A percentile compares a stretch with the other conserved stretches of the same genome.
Conservation (phyloP, 768 basidiomycete genomes). For the Kockovaella imperatae region DNA sequence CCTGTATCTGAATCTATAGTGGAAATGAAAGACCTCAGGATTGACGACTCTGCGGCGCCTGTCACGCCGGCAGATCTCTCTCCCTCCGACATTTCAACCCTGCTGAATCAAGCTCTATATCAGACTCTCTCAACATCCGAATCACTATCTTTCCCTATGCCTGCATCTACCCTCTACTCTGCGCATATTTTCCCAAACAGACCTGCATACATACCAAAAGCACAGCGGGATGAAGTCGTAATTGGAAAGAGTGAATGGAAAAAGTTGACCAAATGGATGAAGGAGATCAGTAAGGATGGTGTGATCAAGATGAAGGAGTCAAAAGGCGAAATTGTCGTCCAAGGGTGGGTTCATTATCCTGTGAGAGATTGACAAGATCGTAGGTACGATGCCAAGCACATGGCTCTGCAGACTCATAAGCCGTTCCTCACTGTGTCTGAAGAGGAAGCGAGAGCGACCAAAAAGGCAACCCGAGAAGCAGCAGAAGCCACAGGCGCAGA, state of each 20-base stretch:
- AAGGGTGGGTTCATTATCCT: conserved; percentile 42
- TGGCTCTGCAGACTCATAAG: conserved; percentile 53
- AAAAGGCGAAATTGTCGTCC: conserved; percentile 32
- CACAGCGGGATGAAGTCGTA: conserved; percentile 36
- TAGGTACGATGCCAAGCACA: conserved; percentile 54
- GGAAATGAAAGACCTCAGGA: conserved; percentile 1
- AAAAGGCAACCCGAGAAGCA: conserved; percentile 54
- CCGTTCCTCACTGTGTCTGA: conserved; percentile 59
- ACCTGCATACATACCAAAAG: conserved; percentile 56
- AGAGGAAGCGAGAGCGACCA: conserved; percentile 58
- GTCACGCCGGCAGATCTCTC: background rate
- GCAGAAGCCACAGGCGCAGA: conserved; percentile 35
- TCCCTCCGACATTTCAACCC: conserved; percentile 30
- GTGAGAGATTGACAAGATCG: conserved; percentile 23
- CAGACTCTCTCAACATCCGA: conserved; percentile 46
- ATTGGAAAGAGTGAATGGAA: conserved; percentile 76
- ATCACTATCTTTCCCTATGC: conserved; percentile 60
- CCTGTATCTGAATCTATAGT: background rate
- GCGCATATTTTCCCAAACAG: conserved; percentile 68
- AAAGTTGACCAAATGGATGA: conserved; percentile 73
- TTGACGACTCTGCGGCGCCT: background rate
- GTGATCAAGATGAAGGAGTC: conserved; percentile 66
- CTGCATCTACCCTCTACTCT: conserved; percentile 68
- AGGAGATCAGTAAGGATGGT: conserved; percentile 63
- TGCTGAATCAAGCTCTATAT: conserved; percentile 23